A percentile compares a stretch with the other conserved stretches of the same genome.
Conservation (phyloP, 768 basidiomycete genomes). For the Boletus tomentosulus region DNA sequence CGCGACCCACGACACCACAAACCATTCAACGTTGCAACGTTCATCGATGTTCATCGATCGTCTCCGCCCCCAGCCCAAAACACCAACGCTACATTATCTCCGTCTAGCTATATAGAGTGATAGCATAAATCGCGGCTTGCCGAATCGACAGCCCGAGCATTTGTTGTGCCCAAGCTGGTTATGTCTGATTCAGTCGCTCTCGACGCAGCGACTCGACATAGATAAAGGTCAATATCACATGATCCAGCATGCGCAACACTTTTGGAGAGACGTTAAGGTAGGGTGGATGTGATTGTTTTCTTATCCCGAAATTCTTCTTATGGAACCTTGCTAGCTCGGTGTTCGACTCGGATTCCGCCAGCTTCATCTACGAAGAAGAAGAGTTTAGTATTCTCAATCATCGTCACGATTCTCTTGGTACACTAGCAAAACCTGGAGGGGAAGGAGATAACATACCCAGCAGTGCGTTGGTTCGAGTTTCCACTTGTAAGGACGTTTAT, state of each 20-base stretch:
- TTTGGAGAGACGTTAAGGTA: constrained; percentile 24
- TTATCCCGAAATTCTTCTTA: constrained; percentile 22
- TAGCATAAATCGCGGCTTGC: background rate
- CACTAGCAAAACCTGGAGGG: background rate
- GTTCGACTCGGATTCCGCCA: constrained; percentile 2
- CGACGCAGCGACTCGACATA: constrained; percentile 25
- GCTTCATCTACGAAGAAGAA: constrained; percentile 19
- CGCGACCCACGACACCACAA: no score
- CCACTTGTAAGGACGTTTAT: constrained; percentile 35
- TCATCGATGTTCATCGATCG: no score
- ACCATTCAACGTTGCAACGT: no score
- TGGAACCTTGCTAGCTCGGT: constrained; percentile 19
- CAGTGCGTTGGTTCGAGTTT: constrained; percentile 25
- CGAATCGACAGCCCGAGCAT: background rate
- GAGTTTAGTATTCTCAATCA: background rate
- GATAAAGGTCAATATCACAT: constrained; percentile 26
- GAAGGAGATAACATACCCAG: constrained; percentile 15
- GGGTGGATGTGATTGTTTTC: constrained; percentile 19
- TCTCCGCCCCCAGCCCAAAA: no score
- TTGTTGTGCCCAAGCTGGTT: no score
- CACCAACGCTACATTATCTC: no score
- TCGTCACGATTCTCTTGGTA: background rate
- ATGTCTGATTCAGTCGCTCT: constrained; percentile 9
- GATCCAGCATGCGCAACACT: constrained; percentile 22
- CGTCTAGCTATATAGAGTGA: no score